phyloP scores from a whole-genome alignment of 352 stramenopile genomes.

The Globisporangium echinulatum region DNA sequence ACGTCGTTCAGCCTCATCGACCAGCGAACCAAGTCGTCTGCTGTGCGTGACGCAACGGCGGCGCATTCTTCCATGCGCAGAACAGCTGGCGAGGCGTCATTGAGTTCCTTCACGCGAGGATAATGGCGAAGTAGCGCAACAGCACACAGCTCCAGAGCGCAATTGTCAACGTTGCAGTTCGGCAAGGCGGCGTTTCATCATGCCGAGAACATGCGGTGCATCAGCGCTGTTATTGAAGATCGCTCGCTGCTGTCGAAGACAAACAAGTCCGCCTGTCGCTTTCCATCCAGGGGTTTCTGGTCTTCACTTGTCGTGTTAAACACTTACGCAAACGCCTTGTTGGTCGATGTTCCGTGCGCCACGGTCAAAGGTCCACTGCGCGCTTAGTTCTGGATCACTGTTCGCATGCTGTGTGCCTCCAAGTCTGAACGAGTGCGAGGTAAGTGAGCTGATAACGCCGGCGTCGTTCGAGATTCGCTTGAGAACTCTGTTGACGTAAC shows the following conservation, averaged over 20 bases:
- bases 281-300: slow-evolving; percentile 1
- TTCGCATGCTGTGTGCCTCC: slow-evolving; percentile 21
- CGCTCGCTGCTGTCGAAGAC: not conserved
- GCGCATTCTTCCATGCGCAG: not conserved
- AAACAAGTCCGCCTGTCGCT: not conserved
- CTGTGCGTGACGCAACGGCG: no score
- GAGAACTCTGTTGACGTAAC: slow-evolving; percentile 2
- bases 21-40: not conserved
- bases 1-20: slow-evolving; percentile 5
- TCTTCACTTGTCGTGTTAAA: slow-evolving; percentile 4
- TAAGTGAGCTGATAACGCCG: slow-evolving; percentile 8
- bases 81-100: not conserved
- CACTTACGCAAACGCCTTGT: slow-evolving; percentile 18
- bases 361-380: slow-evolving; percentile 27
- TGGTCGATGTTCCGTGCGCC: slow-evolving; percentile 21
- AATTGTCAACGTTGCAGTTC: not conserved
- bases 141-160: not conserved
- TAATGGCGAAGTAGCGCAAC: not conserved
- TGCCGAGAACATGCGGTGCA: not conserved
- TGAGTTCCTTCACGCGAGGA: not conserved
- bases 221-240: not conserved
- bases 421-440: slow-evolving; percentile 20
- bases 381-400: slow-evolving; percentile 4
- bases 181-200: not conserved
- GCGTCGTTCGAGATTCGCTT: not conserved